phyloP scores from a whole-genome alignment of 1,284 basidiomycete species.

The Rhodotorula sp. region DNA sequence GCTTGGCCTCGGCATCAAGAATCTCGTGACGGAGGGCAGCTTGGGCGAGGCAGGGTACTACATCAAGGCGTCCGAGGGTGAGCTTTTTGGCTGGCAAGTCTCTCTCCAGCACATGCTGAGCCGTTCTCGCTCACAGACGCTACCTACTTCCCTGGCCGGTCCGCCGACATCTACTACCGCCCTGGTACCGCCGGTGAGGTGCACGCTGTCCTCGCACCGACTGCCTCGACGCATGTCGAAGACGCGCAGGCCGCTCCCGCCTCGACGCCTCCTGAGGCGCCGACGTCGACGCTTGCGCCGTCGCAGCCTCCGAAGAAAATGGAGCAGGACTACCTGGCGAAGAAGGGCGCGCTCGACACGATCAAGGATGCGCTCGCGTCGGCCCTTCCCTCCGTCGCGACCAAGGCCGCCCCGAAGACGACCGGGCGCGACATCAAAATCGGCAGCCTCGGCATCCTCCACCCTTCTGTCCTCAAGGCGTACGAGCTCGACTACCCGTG shows the following conservation, averaged over 20 bases:
- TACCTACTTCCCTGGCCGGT: conserved; percentile 91
- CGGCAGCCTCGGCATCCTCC: conserved; percentile 81
- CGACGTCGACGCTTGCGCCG: conserved; percentile 29
- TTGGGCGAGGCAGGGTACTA: conserved; percentile 74
- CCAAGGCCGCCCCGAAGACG: conserved; percentile 44
- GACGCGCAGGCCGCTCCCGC: conserved; percentile 34
- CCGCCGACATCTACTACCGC: conserved; percentile 85
- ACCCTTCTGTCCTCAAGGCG: conserved; percentile 83
- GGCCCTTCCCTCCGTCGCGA: conserved; percentile 26
- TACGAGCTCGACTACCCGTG: conserved; percentile 96
- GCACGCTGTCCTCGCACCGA: conserved; percentile 37
- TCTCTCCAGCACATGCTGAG: not conserved
- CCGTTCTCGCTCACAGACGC: conserved; percentile 58
- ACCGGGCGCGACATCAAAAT: conserved; percentile 65
- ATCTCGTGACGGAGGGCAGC: conserved; percentile 55
- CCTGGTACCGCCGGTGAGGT: conserved; percentile 51
- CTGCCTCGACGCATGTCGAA: conserved; percentile 32
- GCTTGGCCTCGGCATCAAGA: conserved; percentile 87
- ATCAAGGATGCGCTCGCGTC: conserved; percentile 50
- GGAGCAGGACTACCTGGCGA: conserved; percentile 3
- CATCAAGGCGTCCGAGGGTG: conserved; percentile 78
- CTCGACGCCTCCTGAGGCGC: conserved; percentile 12
- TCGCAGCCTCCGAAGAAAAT: conserved; percentile 38
- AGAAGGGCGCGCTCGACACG: conserved; percentile 48
- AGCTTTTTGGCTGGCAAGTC: conserved; percentile 37